phyloP scores from a whole-genome alignment of 106 monocot genomes.

The Acorus gramineus region DNA sequence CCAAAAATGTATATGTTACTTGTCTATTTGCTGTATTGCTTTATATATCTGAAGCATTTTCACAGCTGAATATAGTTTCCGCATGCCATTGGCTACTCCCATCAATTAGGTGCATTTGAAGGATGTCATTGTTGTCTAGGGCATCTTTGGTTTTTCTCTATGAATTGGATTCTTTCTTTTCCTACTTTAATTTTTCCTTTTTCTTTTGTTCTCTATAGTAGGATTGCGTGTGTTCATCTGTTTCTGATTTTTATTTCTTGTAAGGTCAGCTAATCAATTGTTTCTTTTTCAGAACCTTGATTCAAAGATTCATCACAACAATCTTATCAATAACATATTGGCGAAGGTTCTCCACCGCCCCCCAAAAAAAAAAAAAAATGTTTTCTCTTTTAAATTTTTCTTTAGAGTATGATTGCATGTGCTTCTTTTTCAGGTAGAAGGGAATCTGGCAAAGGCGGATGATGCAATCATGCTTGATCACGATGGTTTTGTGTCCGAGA shows the following conservation, averaged over 20 bases:
- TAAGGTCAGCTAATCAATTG: neutral
- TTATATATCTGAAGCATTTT: too few species aligned
- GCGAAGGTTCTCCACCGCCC: constrained; percentile 53
- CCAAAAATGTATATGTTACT: too few species aligned
- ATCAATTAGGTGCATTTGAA: too few species aligned
- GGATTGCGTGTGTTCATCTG: too few species aligned
- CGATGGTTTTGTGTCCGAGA: constrained; percentile 99
- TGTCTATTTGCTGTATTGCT: too few species aligned
- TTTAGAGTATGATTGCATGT: neutral
- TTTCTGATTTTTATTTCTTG: neutral
- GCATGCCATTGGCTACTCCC: too few species aligned
- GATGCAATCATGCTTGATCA: constrained; percentile 99
- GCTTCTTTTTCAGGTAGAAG: constrained; percentile 51
- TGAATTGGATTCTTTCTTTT: too few species aligned
- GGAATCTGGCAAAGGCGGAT: constrained; percentile 77
- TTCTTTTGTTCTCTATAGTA: too few species aligned
- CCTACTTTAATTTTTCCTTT: too few species aligned
- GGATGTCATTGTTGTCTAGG: too few species aligned
- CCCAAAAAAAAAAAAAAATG: neutral
- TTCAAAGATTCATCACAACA: constrained; percentile 99
- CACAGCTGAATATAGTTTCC: too few species aligned
- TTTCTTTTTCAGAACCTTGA: constrained; percentile 58
- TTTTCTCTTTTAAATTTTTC: neutral
- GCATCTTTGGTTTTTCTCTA: too few species aligned
- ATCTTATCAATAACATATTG: constrained; percentile 94